Percentiles rank a stretch among this genome's conserved stretches.
Conservation (phyloP, 1,284 basidiomycete species). For the Ustilago esculenta region DNA sequence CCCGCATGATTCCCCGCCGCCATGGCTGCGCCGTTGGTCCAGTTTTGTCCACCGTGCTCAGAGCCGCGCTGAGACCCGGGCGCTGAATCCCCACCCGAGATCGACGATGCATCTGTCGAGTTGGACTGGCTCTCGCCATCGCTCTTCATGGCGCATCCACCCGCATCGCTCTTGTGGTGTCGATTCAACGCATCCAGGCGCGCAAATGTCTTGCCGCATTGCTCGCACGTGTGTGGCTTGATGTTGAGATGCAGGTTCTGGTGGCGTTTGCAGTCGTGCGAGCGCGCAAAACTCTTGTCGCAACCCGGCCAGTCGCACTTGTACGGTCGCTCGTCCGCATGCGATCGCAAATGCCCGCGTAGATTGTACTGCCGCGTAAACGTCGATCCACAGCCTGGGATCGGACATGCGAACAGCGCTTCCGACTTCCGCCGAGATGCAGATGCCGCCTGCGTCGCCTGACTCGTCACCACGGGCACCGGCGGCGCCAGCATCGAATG, state of each 20-base stretch:
- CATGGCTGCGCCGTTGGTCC: neutral
- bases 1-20: neutral
- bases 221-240: conserved; percentile 85
- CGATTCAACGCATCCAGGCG: conserved; percentile 87
- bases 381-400: conserved; percentile 92
- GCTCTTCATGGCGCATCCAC: conserved; percentile 39
- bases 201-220: conserved; percentile 93
- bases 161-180: conserved; percentile 57
- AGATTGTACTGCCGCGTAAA: conserved; percentile 71
- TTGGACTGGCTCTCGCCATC: conserved; percentile 36
- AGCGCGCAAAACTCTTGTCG: conserved; percentile 90
- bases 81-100: neutral
- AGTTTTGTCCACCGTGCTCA: conserved; percentile 8
- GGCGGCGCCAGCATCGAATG: conserved; percentile 23
- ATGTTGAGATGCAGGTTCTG: conserved; percentile 76
- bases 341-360: conserved; percentile 90
- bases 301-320: conserved; percentile 92
- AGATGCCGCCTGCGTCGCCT: conserved; percentile 91
- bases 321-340: conserved; percentile 93
- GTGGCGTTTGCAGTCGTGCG: conserved; percentile 92
- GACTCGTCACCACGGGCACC: conserved; percentile 77
- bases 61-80: conserved; percentile 6
- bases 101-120: conserved; percentile 25
- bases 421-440: conserved; percentile 87
- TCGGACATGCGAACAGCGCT: conserved; percentile 89